phyloP scores from a whole-genome alignment of 495 filamentous ascomycete genomes.

The Letharia lupina region DNA sequence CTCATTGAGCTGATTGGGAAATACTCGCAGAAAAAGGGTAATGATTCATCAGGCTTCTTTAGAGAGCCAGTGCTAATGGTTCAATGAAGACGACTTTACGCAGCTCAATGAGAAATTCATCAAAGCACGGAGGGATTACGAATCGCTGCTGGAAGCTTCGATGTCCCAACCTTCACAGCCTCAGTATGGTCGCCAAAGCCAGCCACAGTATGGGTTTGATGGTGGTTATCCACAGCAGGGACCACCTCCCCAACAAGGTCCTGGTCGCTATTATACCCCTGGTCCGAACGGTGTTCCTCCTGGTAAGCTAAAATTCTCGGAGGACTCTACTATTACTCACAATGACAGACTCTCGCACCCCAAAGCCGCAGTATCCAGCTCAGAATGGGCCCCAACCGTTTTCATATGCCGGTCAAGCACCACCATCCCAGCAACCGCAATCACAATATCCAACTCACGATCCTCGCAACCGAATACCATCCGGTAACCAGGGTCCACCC shows the following conservation, averaged over 20 bases:
- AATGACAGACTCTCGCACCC: constrained; percentile 19
- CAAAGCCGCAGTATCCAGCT: constrained; percentile 25
- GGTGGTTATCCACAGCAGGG: constrained; percentile 41
- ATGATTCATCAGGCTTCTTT: not conserved
- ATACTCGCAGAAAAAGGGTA: constrained; percentile 98
- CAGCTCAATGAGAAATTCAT: constrained; percentile 99
- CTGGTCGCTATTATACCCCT: constrained; percentile 64
- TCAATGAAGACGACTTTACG: constrained; percentile 77
- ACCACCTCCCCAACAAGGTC: constrained; percentile 50
- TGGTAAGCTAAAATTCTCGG: not conserved
- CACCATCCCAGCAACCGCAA: constrained; percentile 33
- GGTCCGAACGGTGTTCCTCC: constrained; percentile 27
- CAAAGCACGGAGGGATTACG: constrained; percentile 93
- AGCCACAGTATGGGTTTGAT: constrained; percentile 56
- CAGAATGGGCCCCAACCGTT: constrained; percentile 34
- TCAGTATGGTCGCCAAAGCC: constrained; percentile 55
- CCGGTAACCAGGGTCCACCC: constrained; percentile 32
- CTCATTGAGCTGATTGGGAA: constrained; percentile 97
- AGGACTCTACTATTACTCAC: not conserved
- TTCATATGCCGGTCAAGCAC: constrained; percentile 28
- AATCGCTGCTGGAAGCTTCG: constrained; percentile 86
- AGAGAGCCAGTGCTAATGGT: constrained; percentile 9
- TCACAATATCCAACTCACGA: constrained; percentile 35
- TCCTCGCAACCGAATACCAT: constrained; percentile 36
- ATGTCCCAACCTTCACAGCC: constrained; percentile 82